Evolutionary conservation across 768 basidiomycete genomes (phyloP).

Genomic region (Phlebiopsis gigantea): DNA sequence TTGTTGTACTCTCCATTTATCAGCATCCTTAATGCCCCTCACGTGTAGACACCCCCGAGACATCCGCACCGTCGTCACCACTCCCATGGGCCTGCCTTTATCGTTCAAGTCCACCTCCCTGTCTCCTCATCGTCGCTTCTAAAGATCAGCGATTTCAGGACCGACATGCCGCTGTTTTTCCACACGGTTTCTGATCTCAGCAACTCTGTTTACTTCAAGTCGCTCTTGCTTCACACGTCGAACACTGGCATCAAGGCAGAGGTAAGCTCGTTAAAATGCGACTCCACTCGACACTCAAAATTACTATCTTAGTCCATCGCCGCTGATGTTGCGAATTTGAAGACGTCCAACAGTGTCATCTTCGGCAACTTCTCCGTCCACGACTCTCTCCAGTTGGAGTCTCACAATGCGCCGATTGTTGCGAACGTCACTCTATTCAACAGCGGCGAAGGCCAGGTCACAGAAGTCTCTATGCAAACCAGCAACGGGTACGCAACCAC

Average conservation of each 20-base stretch:
- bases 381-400: constrained; percentile 23
- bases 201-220: constrained; percentile 16
- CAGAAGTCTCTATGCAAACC: constrained; percentile 31
- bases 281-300: no score
- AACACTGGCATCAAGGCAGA: constrained; percentile 1
- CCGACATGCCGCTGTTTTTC: constrained; percentile 24
- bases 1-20: neutral
- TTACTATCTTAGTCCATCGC: constrained; percentile 26
- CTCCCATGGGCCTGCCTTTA: constrained; percentile 20
- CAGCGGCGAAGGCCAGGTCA: constrained; percentile 18
- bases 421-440: constrained; percentile 24
- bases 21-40: neutral
- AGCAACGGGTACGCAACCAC: constrained; percentile 36
- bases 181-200: constrained; percentile 27
- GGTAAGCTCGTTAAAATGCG: neutral
- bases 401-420: constrained; percentile 31
- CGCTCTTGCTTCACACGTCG: constrained; percentile 2
- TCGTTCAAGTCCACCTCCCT: constrained; percentile 28
- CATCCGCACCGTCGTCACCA: neutral
- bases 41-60: constrained; percentile 13
- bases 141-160: constrained; percentile 24
- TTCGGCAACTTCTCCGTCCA: constrained; percentile 32
- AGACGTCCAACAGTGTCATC: constrained; percentile 31
- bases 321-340: constrained; percentile 18
- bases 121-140: constrained; percentile 12